Evolutionary conservation across 345 rosid genomes (phyloP).

Genomic region (Sonneratia caseolaris): DNA sequence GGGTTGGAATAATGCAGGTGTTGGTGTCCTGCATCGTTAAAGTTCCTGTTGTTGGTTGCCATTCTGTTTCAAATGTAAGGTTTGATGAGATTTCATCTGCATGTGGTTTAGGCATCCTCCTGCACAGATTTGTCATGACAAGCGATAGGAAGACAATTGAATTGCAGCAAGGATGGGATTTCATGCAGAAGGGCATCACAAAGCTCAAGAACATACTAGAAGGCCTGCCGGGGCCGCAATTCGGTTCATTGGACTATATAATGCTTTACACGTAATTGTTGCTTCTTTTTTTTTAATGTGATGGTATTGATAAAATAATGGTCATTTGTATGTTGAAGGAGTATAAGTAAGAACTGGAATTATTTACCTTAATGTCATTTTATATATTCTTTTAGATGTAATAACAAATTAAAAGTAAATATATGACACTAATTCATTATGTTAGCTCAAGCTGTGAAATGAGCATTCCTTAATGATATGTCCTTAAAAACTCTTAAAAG

Average conservation of each 20-base stretch:
- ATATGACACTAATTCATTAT: neutral
- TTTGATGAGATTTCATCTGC: neutral
- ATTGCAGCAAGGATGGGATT: slow-evolving; percentile 56
- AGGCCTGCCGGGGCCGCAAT: slow-evolving; percentile 34
- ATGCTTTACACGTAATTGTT: slow-evolving; percentile 52
- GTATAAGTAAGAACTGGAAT: neutral
- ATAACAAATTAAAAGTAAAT: neutral
- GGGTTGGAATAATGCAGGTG: neutral
- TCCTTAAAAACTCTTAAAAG: neutral
- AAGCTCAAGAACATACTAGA: slow-evolving; percentile 61
- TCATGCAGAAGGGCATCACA: slow-evolving; percentile 49
- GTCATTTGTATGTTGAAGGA: neutral
- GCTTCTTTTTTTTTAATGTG: neutral
- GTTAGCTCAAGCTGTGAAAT: neutral
- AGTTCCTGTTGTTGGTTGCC: neutral
- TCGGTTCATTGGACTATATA: slow-evolving; percentile 54
- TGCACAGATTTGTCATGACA: slow-evolving; percentile 7
- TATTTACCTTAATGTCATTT: neutral
- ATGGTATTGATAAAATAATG: neutral
- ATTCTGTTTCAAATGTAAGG: neutral
- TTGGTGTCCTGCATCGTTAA: neutral
- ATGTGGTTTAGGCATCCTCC: neutral
- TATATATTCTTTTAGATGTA: neutral
- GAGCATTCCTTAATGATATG: neutral
- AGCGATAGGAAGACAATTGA: slow-evolving; percentile 39